Percentiles rank a stretch among this genome's conserved stretches.
Evolutionary conservation across 2,329 filamentous ascomycete species (phyloP).

Genomic region (Phialophora chinensis): DNA sequence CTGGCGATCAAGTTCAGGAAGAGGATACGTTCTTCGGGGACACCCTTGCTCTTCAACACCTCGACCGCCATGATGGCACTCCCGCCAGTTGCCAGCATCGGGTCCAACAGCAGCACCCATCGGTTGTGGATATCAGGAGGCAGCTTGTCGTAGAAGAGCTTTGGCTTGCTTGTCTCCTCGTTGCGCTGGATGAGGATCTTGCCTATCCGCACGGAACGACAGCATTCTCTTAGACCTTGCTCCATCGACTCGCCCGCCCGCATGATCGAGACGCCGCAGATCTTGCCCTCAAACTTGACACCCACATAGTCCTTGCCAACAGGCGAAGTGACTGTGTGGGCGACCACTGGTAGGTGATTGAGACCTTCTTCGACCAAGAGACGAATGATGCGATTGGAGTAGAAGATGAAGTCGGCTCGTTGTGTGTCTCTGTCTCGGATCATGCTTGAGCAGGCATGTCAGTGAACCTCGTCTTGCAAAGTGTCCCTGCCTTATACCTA

Average conservation of each 20-base stretch:
- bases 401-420: conserved; percentile 97
- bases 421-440: conserved; percentile 90
- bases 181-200: conserved; percentile 98
- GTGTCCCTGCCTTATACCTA: conserved; percentile 59
- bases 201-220: conserved; percentile 94
- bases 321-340: conserved; percentile 87
- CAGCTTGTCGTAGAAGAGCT: conserved; percentile 96
- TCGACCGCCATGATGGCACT: conserved; percentile 97
- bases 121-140: conserved; percentile 89
- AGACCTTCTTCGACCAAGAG: conserved; percentile 95
- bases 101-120: conserved; percentile 93
- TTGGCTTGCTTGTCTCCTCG: conserved; percentile 89
- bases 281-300: conserved; percentile 95
- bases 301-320: conserved; percentile 87
- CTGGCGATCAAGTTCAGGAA: conserved; percentile 99
- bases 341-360: conserved; percentile 91
- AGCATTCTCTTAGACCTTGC: conserved; percentile 93
- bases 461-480: conserved; percentile 6
- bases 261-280: conserved; percentile 98
- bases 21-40: conserved; percentile 91
- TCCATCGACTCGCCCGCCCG: conserved; percentile 98
- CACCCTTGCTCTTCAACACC: conserved; percentile 84
- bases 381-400: conserved; percentile 97
- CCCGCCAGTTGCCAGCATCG: conserved; percentile 98
- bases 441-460: conserved; percentile 66